Evolutionary conservation across 1,284 basidiomycete genomes (phyloP).

Genomic region (Athelia sp.): DNA sequence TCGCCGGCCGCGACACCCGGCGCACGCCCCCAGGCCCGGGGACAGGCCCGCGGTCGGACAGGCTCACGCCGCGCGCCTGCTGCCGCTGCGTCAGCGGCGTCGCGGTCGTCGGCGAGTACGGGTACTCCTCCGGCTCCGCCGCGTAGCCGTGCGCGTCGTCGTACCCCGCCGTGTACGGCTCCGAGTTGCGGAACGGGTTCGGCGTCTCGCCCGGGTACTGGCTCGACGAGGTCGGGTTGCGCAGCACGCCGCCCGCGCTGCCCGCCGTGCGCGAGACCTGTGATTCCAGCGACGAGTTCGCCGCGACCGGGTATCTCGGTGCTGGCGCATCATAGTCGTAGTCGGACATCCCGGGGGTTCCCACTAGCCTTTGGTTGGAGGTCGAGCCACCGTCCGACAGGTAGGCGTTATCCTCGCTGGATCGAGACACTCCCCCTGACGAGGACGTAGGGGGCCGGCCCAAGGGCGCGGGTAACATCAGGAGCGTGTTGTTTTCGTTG

Average conservation of each 20-base stretch:
- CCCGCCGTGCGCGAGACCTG: slow-evolving; percentile 36
- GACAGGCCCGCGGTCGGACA: slow-evolving; percentile 78
- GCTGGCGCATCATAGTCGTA: slow-evolving; percentile 25
- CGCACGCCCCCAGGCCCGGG: slow-evolving; percentile 71
- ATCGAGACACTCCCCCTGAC: slow-evolving; percentile 52
- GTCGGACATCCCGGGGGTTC: slow-evolving; percentile 42
- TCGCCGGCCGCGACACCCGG: slow-evolving; percentile 52
- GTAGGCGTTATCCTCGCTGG: slow-evolving; percentile 65
- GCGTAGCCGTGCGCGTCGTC: slow-evolving; percentile 31
- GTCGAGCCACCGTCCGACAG: slow-evolving; percentile 47
- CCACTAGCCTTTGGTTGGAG: slow-evolving; percentile 55
- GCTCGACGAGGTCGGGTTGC: slow-evolving; percentile 31
- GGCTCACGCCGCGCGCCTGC: slow-evolving; percentile 56
- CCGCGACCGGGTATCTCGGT: slow-evolving; percentile 17
- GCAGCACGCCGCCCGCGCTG: slow-evolving; percentile 33
- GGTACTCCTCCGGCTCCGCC: slow-evolving; percentile 31
- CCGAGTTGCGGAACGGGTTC: slow-evolving; percentile 42
- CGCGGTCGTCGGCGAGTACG: slow-evolving; percentile 14
- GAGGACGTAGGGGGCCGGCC: slow-evolving; percentile 46
- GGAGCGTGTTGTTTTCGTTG: slow-evolving; percentile 61
- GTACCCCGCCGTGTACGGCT: slow-evolving; percentile 30
- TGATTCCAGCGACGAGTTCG: slow-evolving; percentile 28
- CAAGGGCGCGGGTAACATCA: slow-evolving; percentile 69
- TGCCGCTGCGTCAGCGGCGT: slow-evolving; percentile 11
- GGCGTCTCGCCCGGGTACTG: slow-evolving; percentile 47